A percentile compares a stretch with the other conserved stretches of the same genome.
Evolutionary conservation across 345 rosid genomes (phyloP).

Genomic region (Alliaria petiolata): DNA sequence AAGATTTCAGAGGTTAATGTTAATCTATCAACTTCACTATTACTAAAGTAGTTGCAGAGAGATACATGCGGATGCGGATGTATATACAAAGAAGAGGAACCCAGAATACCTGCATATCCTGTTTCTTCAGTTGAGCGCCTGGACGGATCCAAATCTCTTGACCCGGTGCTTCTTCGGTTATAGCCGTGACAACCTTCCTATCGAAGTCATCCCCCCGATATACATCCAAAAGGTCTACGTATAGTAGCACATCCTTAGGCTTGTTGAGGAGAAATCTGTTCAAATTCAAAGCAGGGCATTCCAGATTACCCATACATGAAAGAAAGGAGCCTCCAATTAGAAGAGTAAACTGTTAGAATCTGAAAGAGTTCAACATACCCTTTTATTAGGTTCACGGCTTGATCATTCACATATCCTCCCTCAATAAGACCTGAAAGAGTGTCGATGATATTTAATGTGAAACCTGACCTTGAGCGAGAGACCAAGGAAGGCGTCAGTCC

Average conservation of each 20-base stretch:
- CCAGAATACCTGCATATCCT: slow-evolving; percentile 40
- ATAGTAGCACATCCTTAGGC: slow-evolving; percentile 65
- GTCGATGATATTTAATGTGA: slow-evolving; percentile 70
- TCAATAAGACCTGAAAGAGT: slow-evolving; percentile 86
- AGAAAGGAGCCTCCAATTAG: slow-evolving; percentile 6
- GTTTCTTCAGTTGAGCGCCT: slow-evolving; percentile 55
- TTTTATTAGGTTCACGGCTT: slow-evolving; percentile 66
- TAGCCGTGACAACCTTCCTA: slow-evolving; percentile 62
- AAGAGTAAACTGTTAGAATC: neutral
- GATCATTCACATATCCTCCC: slow-evolving; percentile 83
- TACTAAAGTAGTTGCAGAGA: no score
- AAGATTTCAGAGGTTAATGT: neutral
- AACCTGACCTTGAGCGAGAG: slow-evolving; percentile 69
- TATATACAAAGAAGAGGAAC: neutral
- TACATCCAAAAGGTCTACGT: slow-evolving; percentile 78
- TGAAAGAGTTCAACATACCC: slow-evolving; percentile 37
- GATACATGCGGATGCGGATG: no score
- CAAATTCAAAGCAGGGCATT: neutral
- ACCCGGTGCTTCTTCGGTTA: slow-evolving; percentile 77
- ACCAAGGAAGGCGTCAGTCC: slow-evolving; percentile 67
- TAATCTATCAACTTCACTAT: neutral
- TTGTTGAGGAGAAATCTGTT: slow-evolving; percentile 70
- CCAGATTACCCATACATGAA: slow-evolving; percentile 18
- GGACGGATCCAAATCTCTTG: slow-evolving; percentile 67
- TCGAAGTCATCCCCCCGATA: slow-evolving; percentile 83